Evolutionary conservation across 306 rosid genomes (phyloP).

Genomic region (Sechiopsis laciniata): DNA sequence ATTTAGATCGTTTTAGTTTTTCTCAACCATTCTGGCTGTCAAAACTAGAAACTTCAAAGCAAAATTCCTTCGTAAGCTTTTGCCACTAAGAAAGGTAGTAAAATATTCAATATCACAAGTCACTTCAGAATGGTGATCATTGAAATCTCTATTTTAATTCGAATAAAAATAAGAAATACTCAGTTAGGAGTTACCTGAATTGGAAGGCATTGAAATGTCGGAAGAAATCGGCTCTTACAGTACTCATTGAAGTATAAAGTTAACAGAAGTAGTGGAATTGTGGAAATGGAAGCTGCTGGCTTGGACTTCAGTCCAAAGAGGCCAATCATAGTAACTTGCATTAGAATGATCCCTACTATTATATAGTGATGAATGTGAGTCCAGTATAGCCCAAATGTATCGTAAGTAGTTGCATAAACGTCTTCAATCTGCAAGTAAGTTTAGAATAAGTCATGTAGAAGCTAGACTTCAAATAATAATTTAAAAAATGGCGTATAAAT

Average conservation of each 20-base stretch:
- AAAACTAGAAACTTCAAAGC: not conserved
- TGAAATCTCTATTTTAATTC: not conserved
- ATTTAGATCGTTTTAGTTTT: not conserved
- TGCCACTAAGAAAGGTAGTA: not conserved
- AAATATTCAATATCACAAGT: not conserved
- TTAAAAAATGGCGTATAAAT: not conserved
- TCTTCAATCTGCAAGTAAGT: slow-evolving; percentile 60
- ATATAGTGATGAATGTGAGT: slow-evolving; percentile 76
- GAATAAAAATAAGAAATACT: not conserved
- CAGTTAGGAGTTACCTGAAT: slow-evolving; percentile 46
- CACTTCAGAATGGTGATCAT: not conserved
- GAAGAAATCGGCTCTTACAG: slow-evolving; percentile 91
- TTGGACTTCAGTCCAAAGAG: slow-evolving; percentile 70
- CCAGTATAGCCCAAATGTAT: slow-evolving; percentile 85
- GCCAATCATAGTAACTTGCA: slow-evolving; percentile 97
- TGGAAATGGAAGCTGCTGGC: slow-evolving; percentile 75
- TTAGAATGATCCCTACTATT: slow-evolving; percentile 58
- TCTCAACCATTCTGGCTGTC: not conserved
- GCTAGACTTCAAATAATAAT: not conserved
- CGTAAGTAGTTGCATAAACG: slow-evolving; percentile 64
- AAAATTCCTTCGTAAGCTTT: not conserved
- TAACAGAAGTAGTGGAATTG: slow-evolving; percentile 57
- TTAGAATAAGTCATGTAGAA: not conserved
- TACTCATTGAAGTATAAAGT: slow-evolving; percentile 74
- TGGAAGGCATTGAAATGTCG: slow-evolving; percentile 49